Conservation (phyloP, 805 yeast species). For the Candida easanensis region DNA sequence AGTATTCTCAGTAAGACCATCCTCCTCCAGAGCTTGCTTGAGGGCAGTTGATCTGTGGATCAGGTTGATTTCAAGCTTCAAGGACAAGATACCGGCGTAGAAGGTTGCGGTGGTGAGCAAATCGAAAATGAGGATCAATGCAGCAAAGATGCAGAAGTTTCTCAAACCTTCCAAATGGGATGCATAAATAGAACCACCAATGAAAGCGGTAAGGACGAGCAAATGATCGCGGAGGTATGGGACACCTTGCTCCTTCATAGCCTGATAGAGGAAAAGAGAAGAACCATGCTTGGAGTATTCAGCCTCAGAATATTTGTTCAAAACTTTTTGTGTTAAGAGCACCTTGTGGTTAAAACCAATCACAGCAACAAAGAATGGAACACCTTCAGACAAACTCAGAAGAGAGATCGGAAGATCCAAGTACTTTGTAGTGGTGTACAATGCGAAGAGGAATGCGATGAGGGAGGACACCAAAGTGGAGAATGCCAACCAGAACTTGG, state of each 20-base stretch:
- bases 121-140: slow-evolving; percentile 70
- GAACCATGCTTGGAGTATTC: slow-evolving; percentile 32
- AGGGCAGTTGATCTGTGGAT: slow-evolving; percentile 80
- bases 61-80: slow-evolving; percentile 84
- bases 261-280: slow-evolving; percentile 33
- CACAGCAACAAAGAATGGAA: slow-evolving; percentile 89
- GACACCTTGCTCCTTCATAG: slow-evolving; percentile 36
- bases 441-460: slow-evolving; percentile 80
- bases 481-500: slow-evolving; percentile 83
- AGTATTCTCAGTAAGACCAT: slow-evolving; percentile 73
- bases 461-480: slow-evolving; percentile 76
- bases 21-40: slow-evolving; percentile 84
- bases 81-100: slow-evolving; percentile 76
- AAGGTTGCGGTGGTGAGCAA: slow-evolving; percentile 73
- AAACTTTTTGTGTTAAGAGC: slow-evolving; percentile 60
- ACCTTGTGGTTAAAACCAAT: slow-evolving; percentile 90
- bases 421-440: slow-evolving; percentile 55
- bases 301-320: slow-evolving; percentile 29
- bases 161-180: slow-evolving; percentile 68
- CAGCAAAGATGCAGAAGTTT: slow-evolving; percentile 76
- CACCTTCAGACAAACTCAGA: slow-evolving; percentile 78
- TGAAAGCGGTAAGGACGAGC: slow-evolving; percentile 67
- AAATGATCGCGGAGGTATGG: slow-evolving; percentile 65
- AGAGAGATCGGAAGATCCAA: slow-evolving; percentile 64
- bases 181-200: slow-evolving; percentile 62